phyloP scores from a whole-genome alignment of 106 monocot species.

The Allium sativum region DNA sequence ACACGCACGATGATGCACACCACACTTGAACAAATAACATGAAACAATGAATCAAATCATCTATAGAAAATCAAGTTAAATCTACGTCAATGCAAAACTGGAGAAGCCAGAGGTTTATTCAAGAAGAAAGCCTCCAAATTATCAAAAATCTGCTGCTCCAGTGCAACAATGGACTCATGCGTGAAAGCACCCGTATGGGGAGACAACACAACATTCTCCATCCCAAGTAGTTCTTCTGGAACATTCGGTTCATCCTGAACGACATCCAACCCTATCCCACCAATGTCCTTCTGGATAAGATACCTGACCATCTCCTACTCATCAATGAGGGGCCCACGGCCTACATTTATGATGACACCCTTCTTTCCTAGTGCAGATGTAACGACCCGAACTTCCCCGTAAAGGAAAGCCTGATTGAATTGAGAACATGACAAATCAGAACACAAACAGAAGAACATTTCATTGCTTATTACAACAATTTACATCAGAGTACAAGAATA shows the following conservation, averaged over 20 bases:
- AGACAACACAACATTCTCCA: constrained; percentile 64
- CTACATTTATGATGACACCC: constrained; percentile 8
- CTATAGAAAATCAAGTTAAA: too few relatives aligned
- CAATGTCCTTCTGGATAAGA: constrained; percentile 33
- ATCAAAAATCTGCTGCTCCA: not conserved
- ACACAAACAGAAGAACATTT: too few relatives aligned
- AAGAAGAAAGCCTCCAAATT: constrained; percentile 73
- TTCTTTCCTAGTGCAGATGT: constrained; percentile 34
- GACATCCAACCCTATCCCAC: constrained; percentile 71
- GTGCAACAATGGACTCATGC: too few relatives aligned
- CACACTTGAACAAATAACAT: too few relatives aligned
- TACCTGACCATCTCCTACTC: constrained; percentile 29
- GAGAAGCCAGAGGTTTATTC: constrained; percentile 24
- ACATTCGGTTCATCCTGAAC: constrained; percentile 52
- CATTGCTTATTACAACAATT: too few relatives aligned
- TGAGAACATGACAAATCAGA: too few relatives aligned
- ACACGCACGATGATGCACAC: too few relatives aligned
- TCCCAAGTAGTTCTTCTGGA: constrained; percentile 27
- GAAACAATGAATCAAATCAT: too few relatives aligned
- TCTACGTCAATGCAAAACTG: too few relatives aligned
- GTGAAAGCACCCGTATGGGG: constrained; percentile 11
- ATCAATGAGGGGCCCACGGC: constrained; percentile 34
- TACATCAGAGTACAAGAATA: too few relatives aligned
- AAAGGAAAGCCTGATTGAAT: too few relatives aligned
- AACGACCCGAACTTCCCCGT: too few relatives aligned